Base-by-base conservation (phyloP, 768 basidiomycete genomes). In the Baorangia bicolor region DNA sequence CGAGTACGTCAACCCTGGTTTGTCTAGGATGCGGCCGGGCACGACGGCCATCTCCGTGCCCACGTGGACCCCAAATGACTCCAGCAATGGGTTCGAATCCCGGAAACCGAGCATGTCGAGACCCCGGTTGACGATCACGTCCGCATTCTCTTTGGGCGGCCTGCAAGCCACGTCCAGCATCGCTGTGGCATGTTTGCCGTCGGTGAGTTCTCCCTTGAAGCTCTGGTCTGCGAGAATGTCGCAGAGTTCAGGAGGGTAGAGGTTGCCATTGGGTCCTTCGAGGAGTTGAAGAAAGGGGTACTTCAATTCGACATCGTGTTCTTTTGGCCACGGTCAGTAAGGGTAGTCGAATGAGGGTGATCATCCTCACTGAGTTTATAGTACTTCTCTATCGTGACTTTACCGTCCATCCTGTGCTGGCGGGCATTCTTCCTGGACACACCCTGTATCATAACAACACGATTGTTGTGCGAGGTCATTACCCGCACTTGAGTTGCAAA, bases 401-500 rank as follows among this genome's bases (percentile, higher is more conserved):
- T 64, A 4, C 70, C 71, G 25, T 78, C 73, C 3, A 88, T 66
- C 3, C 66, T 68, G 64, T 85, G 16, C 48, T 75, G 64, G 13
- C 55, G 64, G 2, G 81, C 70, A 6, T 56, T 77, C 30, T 55
- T 20, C 18, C 74, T 70, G 12, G 78, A 74, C 2, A 87, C 58
- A 3, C 73, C 68, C 64, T 83, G 82, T 64, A 92, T 87, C 65
- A 91, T 78, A 0, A 85, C 83, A 65, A 88, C 87, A 64, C 70
- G 81, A 52, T 88, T 84, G 13, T 81, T 81, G 11, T 90, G 76
- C 67, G 83, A 84, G 2, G 72, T 79, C 2, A 81, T 80, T 61
- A 93, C 75, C 28, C 90, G 76, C 3, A 92, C 78, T 13, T 86
- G 82, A 49, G 75, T 80, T 27, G 81, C 84, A 58, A 90, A 92